Evolutionary conservation across 805 yeast species (phyloP), one percentile per base, ranked within the genome.

Genomic region (Ogataea paradorogensis): DNA sequence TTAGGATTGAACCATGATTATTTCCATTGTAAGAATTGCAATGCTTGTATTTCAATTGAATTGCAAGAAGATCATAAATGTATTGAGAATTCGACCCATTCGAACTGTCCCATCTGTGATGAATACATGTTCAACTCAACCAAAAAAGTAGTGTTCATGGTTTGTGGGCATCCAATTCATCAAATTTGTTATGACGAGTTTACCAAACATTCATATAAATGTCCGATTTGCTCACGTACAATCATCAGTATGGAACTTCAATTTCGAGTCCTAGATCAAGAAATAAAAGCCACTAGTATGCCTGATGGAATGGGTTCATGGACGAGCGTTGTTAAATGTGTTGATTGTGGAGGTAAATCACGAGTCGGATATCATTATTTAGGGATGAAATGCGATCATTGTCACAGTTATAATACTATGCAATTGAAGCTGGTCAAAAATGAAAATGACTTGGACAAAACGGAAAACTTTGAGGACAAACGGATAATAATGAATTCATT

Each of bases 131-230:
- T 90, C 59, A 84, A 88, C 11, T 82, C 93, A 4, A 78, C 84
- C 6, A 73, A 70, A 56, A 82, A 88, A 9, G 95, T 89, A 30
- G 95, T 88, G 15, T 89, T 90, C 59, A 88, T 90, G 96, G 69
- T 74, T 34, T 90, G 98, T 64, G 96, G 97, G 2, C 98, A 90
- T 63, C 86, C 95, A 27, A 90, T 90, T 43, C 98, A 90, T 64
- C 87, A 88, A 59, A 55, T 61, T 20, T 90, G 98, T 61, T 89
- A 80, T 59, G 82, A 82, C 46, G 91, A 86, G 48, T 80, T 84
- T 58, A 77, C 86, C n/a, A 74, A 80, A 50, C 88, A 84, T 57
- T 78, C 85, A 11, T 90, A 88, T 69, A 86, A 87, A 59, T 90
- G 98, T 61, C 98, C 98, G 1, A 73, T 86, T 2, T 90, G 98